phyloP scores from a whole-genome alignment of 345 rosid species.

The Brassica juncea region DNA sequence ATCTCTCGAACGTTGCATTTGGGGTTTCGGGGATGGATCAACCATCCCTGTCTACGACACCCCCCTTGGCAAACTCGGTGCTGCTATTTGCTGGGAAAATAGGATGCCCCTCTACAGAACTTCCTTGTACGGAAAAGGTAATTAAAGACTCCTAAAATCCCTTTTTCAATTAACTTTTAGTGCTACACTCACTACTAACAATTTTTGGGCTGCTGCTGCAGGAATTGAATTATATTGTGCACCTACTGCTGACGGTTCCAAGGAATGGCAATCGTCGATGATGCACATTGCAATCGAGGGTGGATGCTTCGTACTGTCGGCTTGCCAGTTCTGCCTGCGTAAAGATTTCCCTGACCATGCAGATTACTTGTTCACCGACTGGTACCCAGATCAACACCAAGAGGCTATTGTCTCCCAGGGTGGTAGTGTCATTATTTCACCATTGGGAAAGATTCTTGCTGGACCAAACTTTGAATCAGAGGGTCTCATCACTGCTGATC shows the following conservation, averaged over 20 bases:
- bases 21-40: background rate
- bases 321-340: background rate
- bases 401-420: background rate
- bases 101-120: background rate
- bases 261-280: background rate
- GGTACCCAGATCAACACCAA: background rate
- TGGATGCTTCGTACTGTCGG: background rate
- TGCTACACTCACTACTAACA: background rate
- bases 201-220: background rate
- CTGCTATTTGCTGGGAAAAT: background rate
- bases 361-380: background rate
- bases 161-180: no score
- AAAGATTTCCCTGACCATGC: background rate
- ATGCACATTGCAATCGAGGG: background rate
- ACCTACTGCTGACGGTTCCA: background rate
- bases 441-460: background rate
- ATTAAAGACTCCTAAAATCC: no score
- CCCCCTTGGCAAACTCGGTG: background rate
- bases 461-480: background rate
- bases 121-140: background rate
- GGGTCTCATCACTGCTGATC: background rate
- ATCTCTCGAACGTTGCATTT: background rate
- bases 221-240: background rate
- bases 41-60: background rate
- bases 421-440: background rate